A percentile compares a stretch with the other conserved stretches of the same genome.
phyloP scores from a whole-genome alignment of 1,284 basidiomycete species.

The Malassezia globosa region DNA sequence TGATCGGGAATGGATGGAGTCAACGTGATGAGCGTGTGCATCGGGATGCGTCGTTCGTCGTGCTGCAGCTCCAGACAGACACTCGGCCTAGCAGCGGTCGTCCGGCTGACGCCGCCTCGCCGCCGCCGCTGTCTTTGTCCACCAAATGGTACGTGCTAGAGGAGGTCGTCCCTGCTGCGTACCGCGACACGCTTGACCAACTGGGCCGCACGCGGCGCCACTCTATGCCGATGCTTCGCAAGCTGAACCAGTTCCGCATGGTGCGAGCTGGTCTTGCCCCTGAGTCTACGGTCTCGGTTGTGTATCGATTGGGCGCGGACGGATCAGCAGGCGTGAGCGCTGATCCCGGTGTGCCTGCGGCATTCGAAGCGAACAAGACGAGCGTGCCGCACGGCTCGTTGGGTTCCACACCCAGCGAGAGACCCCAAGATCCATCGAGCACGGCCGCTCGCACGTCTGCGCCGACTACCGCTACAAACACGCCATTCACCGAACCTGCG shows the following conservation, averaged over 20 bases:
- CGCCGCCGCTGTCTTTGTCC: constrained; percentile 7
- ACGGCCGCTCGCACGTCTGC: no score
- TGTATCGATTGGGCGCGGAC: neutral
- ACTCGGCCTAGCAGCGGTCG: constrained; percentile 14
- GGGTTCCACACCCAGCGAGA: no score
- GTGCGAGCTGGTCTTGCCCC: constrained; percentile 13
- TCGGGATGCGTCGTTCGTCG: constrained; percentile 40
- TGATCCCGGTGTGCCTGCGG: neutral
- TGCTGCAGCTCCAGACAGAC: constrained; percentile 38
- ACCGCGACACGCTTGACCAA: constrained; percentile 32
- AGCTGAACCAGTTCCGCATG: constrained; percentile 37
- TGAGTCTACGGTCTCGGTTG: constrained; percentile 12
- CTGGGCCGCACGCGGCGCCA: constrained; percentile 19
- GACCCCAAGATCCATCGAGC: no score
- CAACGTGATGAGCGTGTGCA: constrained; percentile 45
- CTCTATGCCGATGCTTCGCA: constrained; percentile 38
- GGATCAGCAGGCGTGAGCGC: no score
- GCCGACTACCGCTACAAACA: no score
- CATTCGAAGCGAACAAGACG: neutral
- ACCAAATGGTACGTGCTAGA: constrained; percentile 46
- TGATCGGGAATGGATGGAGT: constrained; percentile 43
- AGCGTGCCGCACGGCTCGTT: no score
- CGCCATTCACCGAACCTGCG: no score
- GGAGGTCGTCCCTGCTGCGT: constrained; percentile 39
- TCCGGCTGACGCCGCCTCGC: constrained; percentile 1